Evolutionary conservation across 169 alveolate genomes (phyloP), one percentile per base, ranked within the genome.

Genomic region (Neospora caninum): DNA sequence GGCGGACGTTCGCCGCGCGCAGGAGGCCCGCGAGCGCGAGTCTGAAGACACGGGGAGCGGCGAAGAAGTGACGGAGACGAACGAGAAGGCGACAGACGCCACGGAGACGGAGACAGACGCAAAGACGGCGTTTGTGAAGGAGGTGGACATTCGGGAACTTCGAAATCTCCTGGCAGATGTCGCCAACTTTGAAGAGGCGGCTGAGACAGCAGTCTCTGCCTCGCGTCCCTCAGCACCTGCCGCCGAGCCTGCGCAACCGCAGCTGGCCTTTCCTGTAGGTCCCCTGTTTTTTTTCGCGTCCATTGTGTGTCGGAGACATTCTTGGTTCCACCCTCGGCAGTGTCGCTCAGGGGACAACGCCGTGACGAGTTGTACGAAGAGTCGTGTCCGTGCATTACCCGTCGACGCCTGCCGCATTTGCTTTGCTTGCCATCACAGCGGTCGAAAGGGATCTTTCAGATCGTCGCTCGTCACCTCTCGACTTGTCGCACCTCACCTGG

Each of bases 161-260:
- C 89, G 89, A 1, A 36, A 82, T 82, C 53, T 82, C 41, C 64
- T 82, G 34, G 89, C 89, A 29, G 69, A 82, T 9, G 89, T 49
- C 10, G 89, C 9, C 10, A 29, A 82, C 67, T 82, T 82, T 31
- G 89, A 42, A 38, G 64, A 82, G 53, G 89, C 89, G 45, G 42
- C 43, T 6, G 84, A 31, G 39, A 43, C 84, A 27, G 4, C 34
- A 1, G 34, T 64, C 7, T 16, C 73, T 9, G 73, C 73, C 7
- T 16, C 73, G 73, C 4, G 73, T 29, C 7, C 31, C 34, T 4
- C 73, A 16, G 31, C 25, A 1, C 34, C n/a, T 64, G 34, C 73
- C 7, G 34, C 73, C 4, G 73, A 16, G 4, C 34, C 73, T 64
- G 73, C 25, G 7, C 16, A 64, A 29, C 73, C 73, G 73, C 16